Percentiles rank a stretch among this genome's conserved stretches.
Conservation (phyloP, 352 stramenopile genomes). For the Phytophthora crassamura region DNA sequence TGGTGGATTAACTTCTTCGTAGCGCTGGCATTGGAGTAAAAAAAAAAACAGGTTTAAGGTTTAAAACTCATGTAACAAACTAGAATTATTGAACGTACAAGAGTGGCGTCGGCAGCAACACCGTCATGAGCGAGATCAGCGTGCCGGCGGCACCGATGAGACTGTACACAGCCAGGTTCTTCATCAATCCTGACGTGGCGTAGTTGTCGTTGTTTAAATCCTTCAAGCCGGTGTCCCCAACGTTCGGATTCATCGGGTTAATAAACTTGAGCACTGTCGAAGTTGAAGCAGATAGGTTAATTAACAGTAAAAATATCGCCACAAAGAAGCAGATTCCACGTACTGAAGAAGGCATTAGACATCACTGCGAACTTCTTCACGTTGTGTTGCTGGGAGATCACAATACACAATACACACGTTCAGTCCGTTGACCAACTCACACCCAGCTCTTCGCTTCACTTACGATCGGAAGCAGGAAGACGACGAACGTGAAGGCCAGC, state of each 20-base stretch:
- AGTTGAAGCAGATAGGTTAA: not conserved
- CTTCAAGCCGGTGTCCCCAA: slow-evolving; percentile 48
- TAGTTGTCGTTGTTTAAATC: slow-evolving; percentile 52
- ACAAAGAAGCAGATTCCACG: slow-evolving; percentile 2
- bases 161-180: slow-evolving; percentile 72
- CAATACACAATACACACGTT: not conserved
- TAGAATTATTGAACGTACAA: slow-evolving; percentile 44
- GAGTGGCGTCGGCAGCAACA: slow-evolving; percentile 61
- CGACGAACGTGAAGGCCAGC: slow-evolving; percentile 66
- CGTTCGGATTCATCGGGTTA: slow-evolving; percentile 68
- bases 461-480: slow-evolving; percentile 65
- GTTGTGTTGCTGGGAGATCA: slow-evolving; percentile 47
- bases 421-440: not conserved
- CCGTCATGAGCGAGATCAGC: slow-evolving; percentile 62
- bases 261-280: slow-evolving; percentile 64
- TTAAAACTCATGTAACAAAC: not conserved
- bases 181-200: slow-evolving; percentile 56
- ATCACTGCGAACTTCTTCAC: slow-evolving; percentile 81
- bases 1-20: slow-evolving; percentile 58
- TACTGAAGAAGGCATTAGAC: slow-evolving; percentile 81
- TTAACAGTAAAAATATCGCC: not conserved
- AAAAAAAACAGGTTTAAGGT: not conserved
- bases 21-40: slow-evolving; percentile 33
- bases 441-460: slow-evolving; percentile 3
- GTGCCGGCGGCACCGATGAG: slow-evolving; percentile 64